Conservation (phyloP, 306 rosid genomes). For the peach (Prunus persica) region DNA sequence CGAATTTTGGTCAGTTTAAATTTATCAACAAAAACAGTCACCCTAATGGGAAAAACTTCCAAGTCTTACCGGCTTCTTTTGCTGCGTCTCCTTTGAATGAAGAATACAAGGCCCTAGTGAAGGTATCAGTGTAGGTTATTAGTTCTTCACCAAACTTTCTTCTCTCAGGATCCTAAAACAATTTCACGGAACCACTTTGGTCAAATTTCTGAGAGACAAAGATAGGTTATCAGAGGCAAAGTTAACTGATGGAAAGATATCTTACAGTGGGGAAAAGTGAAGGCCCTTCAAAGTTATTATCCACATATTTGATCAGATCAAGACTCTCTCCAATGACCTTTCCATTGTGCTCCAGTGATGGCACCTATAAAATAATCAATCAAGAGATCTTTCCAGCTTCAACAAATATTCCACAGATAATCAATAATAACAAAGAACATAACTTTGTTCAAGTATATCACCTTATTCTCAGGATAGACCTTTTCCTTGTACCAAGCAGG, state of each 20-base stretch:
- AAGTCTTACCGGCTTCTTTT: constrained; percentile 42
- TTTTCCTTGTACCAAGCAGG: constrained; percentile 88
- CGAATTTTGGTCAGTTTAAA: neutral
- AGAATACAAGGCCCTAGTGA: constrained; percentile 17
- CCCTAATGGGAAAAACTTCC: constrained; percentile 1
- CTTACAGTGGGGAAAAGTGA: constrained; percentile 62
- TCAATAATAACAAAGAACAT: neutral
- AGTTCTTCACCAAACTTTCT: constrained; percentile 48
- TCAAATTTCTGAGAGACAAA: neutral
- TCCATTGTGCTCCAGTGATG: constrained; percentile 86
- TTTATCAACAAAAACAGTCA: neutral
- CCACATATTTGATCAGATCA: constrained; percentile 74
- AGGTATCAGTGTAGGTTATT: constrained; percentile 43
- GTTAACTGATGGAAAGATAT: neutral
- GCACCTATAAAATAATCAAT: constrained; percentile 48
- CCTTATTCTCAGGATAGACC: constrained; percentile 64
- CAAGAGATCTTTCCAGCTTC: neutral
- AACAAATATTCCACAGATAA: neutral
- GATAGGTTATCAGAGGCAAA: neutral
- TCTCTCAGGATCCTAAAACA: constrained; percentile 53
- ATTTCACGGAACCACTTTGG: neutral
- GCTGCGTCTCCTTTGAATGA: constrained; percentile 44
- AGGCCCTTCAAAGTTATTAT: constrained; percentile 52
- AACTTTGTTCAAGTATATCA: constrained; percentile 8
- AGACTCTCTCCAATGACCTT: constrained; percentile 83